Evolutionary conservation across 2,329 filamentous ascomycete genomes (phyloP), one percentile per base, ranked within the genome.

Genomic region (Leptodontidium sp.): DNA sequence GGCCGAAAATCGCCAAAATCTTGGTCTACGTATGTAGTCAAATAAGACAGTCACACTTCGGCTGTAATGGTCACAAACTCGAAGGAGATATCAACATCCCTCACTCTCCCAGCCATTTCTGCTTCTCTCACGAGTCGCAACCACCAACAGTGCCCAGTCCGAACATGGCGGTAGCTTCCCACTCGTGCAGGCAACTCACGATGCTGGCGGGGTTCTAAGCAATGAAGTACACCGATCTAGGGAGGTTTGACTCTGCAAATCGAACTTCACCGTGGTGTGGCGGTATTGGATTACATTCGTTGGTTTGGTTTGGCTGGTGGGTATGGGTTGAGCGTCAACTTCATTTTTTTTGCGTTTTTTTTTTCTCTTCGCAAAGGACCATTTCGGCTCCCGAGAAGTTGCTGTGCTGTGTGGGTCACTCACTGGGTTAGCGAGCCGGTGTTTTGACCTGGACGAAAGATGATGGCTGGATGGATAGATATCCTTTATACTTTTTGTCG

Each of bases 171-270:
- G 88, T 88, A 87, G 84, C 68, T 80, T 79, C 81, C 84, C 86
- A 90, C 88, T 90, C 88, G 85, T 84, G 84, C 77, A 85, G 89
- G 89, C 80, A 91, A 85, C 89, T 85, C 83, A 84, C 86, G 89
- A 90, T 85, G 83, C 84, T 88, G 80, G 81, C 78, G 82, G 79
- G 81, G 81, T 84, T 87, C 81, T 90, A 86, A 89, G 88, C 86
- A 88, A 87, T 89, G 88, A 86, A 87, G 86, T 87, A 83, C 77
- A 91, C 79, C 71, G 76, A 88, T 90, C 88, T 84, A 91, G 89
- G 85, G 88, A 90, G 88, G 88, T 68, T 81, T 90, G 86, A 91
- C 88, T 89, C 87, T 89, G 88, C 88, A 91, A 87, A 90, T 88
- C 80, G 80, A 83, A 88, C 85, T 88, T 86, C 88, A 87, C 88